These are phyloP conservation scores for Pulveroboletus sp. DNA, from an alignment of 768 basidiomycete genomes.

Conservation along the genomic window DNA sequence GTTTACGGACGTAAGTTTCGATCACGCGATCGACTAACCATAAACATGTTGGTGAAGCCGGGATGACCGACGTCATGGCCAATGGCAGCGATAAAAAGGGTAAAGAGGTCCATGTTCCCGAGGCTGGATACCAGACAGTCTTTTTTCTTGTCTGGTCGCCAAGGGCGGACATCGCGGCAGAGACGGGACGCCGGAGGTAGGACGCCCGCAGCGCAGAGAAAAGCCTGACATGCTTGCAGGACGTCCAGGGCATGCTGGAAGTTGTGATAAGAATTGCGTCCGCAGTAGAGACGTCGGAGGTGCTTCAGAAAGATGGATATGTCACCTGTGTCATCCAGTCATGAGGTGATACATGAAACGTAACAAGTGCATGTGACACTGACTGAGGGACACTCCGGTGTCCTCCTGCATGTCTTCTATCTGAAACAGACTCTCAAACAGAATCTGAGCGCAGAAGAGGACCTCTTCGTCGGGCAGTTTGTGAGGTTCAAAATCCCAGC, in stretches of 20 bases:
- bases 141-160: slow-evolving; percentile 39
- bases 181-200: slow-evolving; percentile 75
- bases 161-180: slow-evolving; percentile 34
- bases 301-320: slow-evolving; percentile 79
- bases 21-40: slow-evolving; percentile 54
- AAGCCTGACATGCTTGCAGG: slow-evolving; percentile 87
- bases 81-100: slow-evolving; percentile 86
- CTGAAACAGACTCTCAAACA: slow-evolving; percentile 84
- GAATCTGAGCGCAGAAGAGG: slow-evolving; percentile 72
- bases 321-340: slow-evolving; percentile 48
- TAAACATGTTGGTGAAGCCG: slow-evolving; percentile 89
- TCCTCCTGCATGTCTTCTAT: slow-evolving; percentile 70
- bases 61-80: slow-evolving; percentile 99
- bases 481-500: slow-evolving; percentile 92
- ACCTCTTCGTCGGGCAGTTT: slow-evolving; percentile 80
- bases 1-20: background rate
- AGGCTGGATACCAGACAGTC: slow-evolving; percentile 40
- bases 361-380: slow-evolving; percentile 32
- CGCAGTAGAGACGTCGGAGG: slow-evolving; percentile 88
- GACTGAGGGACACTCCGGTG: slow-evolving; percentile 57
- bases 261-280: slow-evolving; percentile 94
- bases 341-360: slow-evolving; percentile 18
- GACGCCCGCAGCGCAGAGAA: slow-evolving; percentile 73
- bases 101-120: slow-evolving; percentile 72
- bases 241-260: slow-evolving; percentile 97